Evolutionary conservation across 1,284 basidiomycete species (phyloP), one percentile per base, ranked within the genome.

Genomic region (Trichosporon asahii): DNA sequence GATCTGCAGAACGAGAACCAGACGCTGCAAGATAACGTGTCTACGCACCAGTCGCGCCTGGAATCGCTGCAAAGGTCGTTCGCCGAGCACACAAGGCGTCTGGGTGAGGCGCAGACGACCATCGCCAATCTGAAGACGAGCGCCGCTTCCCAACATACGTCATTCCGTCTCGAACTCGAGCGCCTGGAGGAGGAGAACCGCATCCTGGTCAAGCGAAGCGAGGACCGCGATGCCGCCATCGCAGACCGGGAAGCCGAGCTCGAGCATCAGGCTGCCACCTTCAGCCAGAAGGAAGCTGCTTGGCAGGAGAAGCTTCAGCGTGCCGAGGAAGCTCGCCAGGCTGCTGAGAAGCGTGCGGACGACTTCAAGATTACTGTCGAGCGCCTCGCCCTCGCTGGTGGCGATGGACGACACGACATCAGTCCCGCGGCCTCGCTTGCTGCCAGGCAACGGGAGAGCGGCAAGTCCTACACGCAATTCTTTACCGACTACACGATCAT

Each of bases 371-470:
- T 79, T 33, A 81, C 83, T 2, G 78, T 84, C 25, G 83, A 85
- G 65, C 74, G 80, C 25, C 71, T 83, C 14, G 77, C 79, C 4
- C 60, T 80, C 57, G 78, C 80, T n/a, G 67, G 40, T 18, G 78
- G 77, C 2, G 74, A 75, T 60, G 46, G 65, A n/a, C 57, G 68
- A 8, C 70, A 71, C 8, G 77, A 79, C 66, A 61, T 94, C 23
- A 92, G 90, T 77, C 93, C 94, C 0, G 92, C 94, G 0, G 90
- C 95, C 9, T 90, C 91, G 0, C 89, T 97, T 83, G 93, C 91
- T 4, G 89, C 89, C 79, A 88, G 87, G 72, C 87, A 90, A 29
- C 92, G 73, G 40, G 66, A 72, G 23, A 85, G 87, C 67, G 78
- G 90, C 87, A 82, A 75, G 88, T 90, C 84, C 88, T 88, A 82